Percentiles rank a stretch among this genome's conserved stretches.
Conservation (phyloP, 352 stramenopile genomes). For the Albugo candida region DNA sequence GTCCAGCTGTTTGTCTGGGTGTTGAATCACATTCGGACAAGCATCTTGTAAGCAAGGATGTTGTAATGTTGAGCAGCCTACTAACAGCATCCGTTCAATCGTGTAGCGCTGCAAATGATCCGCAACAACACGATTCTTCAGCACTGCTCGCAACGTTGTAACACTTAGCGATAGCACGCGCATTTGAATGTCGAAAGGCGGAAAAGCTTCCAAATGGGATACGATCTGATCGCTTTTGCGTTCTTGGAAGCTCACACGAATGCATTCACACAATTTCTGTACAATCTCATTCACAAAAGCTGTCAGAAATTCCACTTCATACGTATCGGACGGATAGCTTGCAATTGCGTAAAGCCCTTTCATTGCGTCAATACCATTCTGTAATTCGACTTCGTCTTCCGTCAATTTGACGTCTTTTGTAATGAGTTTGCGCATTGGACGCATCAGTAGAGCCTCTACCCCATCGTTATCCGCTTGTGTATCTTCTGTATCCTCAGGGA, state of each 20-base stretch:
- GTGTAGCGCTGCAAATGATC: constrained; percentile 49
- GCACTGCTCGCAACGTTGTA: constrained; percentile 37
- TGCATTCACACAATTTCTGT: constrained; percentile 43
- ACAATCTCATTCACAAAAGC: constrained; percentile 68
- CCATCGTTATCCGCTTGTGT: background rate
- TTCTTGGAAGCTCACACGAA: constrained; percentile 47
- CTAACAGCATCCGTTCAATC: constrained; percentile 55
- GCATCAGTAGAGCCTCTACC: constrained; percentile 36
- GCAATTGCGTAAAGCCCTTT: constrained; percentile 67
- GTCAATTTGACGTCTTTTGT: constrained; percentile 33
- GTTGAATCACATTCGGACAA: constrained; percentile 15
- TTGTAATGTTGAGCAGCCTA: constrained; percentile 52
- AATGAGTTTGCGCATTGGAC: constrained; percentile 41
- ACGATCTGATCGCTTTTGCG: constrained; percentile 8
- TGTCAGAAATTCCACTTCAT: constrained; percentile 41
- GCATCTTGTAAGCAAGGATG: constrained; percentile 49
- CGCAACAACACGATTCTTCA: constrained; percentile 25
- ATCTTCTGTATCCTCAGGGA: background rate
- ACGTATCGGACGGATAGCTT: constrained; percentile 27
- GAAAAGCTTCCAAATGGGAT: too few relatives aligned
- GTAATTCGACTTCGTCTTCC: constrained; percentile 26
- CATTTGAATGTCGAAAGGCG: constrained; percentile 1
- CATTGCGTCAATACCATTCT: constrained; percentile 45
- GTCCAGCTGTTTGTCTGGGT: constrained; percentile 8
- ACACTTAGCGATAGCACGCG: constrained; percentile 53